Base-by-base conservation (phyloP, 805 yeast genomes). In the Hanseniaspora clermontiae region DNA sequence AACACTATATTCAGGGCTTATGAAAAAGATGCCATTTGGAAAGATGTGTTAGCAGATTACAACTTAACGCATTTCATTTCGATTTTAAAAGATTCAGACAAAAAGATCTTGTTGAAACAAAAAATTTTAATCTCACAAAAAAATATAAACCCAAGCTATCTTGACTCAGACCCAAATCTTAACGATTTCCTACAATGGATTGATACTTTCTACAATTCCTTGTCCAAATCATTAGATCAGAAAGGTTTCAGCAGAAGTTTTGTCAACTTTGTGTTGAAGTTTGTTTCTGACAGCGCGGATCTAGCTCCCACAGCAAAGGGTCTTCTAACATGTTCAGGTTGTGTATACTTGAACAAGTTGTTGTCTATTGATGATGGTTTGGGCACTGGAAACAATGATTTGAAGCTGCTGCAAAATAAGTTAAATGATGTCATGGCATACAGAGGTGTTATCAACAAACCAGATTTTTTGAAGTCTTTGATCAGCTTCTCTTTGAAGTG, bases 131-230 rank as follows among this genome's bases (percentile, higher is more conserved):
- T 40, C 8, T 40, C 55, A 7, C 58, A 56, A 46, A 12, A 39
- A 2, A 39, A 38, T 24, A 31, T 31, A 19, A 29, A 39, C 7
- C 11, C 9, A 1, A 36, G 50, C n/a, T 17, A 39, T 7, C 39
- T 50, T 12, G 42, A 40, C 24, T 7, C 6, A 0, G 15, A 39
- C 15, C 65, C 70, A 1, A 59, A 64, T 12, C 61, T 76, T 8
- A 61, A 72, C 5, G 81, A 80, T 62, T 60, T 80, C 57, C 62
- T 78, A 2, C 67, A 71, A n/a, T 84, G 90, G 90, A 75, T 80
- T 38, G 64, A 67, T 24, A 68, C 75, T 1, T 71, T 80, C 39
- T 66, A 72, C 49, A 65, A 67, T 15, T 68, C 81, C 1, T 65
- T 82, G 27, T 38, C 42, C 2, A 40, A 34, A 29, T 53, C 57